A percentile compares a stretch with the other conserved stretches of the same genome.
Evolutionary conservation across 1,284 basidiomycete genomes (phyloP).

Genomic region (Ceratobasidium sp.): DNA sequence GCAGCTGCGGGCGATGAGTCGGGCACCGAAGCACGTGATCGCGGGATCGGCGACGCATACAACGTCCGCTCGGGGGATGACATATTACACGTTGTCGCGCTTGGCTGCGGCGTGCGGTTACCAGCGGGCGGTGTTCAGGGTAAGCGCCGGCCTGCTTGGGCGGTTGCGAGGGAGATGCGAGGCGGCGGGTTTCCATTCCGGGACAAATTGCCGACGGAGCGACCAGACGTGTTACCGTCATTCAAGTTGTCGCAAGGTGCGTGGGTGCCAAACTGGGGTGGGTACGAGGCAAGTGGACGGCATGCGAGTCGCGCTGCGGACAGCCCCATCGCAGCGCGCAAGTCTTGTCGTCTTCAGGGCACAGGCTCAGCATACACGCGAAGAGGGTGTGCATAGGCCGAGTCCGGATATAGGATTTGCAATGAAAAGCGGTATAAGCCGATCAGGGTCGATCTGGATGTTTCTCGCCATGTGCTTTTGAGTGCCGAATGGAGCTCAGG

Average conservation of each 20-base stretch:
- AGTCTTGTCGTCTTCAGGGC: background rate
- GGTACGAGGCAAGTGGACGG: background rate
- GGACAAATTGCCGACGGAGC: too few relatives aligned
- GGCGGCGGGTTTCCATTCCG: background rate
- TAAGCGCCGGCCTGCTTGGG: background rate
- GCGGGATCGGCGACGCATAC: background rate
- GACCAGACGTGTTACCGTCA: background rate
- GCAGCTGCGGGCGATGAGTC: conserved; percentile 2
- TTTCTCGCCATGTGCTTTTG: conserved; percentile 13
- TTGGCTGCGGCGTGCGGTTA: background rate
- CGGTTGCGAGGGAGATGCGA: background rate
- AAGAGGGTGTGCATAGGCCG: background rate
- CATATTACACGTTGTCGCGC: background rate
- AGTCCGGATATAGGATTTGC: background rate
- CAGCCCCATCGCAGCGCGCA: background rate
- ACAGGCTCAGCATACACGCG: background rate
- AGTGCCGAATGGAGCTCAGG: conserved; percentile 7
- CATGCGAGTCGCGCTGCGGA: background rate
- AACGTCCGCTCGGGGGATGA: background rate
- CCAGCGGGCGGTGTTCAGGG: background rate
- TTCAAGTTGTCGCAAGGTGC: background rate
- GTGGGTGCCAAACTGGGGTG: background rate
- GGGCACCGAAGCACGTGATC: conserved; percentile 4
- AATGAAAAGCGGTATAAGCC: background rate
- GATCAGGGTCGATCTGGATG: background rate